Base-by-base conservation (phyloP, 2,329 filamentous ascomycete species). In the Fusarium cyanostomum region DNA sequence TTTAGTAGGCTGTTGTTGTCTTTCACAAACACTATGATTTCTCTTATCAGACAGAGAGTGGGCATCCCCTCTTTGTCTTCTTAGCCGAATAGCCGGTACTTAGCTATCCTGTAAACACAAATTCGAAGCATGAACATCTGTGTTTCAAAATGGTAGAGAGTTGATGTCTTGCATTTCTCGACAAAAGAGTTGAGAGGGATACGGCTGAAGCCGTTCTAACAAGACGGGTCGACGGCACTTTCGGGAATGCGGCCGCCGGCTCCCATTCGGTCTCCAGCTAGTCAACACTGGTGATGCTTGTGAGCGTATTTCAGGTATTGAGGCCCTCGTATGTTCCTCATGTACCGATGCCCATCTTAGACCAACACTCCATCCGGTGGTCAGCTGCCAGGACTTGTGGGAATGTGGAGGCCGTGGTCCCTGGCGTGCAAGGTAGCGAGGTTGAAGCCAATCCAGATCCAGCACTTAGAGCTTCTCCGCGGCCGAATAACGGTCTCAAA, bases 221-320 rank as follows among this genome's bases (percentile, higher is more conserved):
- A 38, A 31, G 54, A 43, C 37, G 44, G 39, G 24, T 39, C 34
- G 21, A 44, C 63, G 63, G 63, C 49, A 66, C 38, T 55, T 54
- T 66, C 63, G 63, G 63, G 63, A 66, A 50, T 51, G 50, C 46
- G 46, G 31, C 63, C 62, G 63, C 18, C 63, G 39, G 53, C 43
- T 60, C 41, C 59, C 53, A 62, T 53, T 35, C 34, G 30, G 43
- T 21, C 41, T 46, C 37, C 31, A 55, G 39, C 44, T 44, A 42
- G 42, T 42, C 42, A 31, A 53, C 35, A 37, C 34, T 35, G 33
- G 33, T 27, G 52, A 49, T n/a, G 45, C 45, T 60, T 45, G 49
- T 44, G 30, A 33, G 26, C 13, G 44, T 24, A 28, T 53, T 50
- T 48, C 30, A 38, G 62, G 52, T 38, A 43, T 62, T 51, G 43